Conservation (phyloP, 1,284 basidiomycete genomes). For the Peniophora sp. region DNA sequence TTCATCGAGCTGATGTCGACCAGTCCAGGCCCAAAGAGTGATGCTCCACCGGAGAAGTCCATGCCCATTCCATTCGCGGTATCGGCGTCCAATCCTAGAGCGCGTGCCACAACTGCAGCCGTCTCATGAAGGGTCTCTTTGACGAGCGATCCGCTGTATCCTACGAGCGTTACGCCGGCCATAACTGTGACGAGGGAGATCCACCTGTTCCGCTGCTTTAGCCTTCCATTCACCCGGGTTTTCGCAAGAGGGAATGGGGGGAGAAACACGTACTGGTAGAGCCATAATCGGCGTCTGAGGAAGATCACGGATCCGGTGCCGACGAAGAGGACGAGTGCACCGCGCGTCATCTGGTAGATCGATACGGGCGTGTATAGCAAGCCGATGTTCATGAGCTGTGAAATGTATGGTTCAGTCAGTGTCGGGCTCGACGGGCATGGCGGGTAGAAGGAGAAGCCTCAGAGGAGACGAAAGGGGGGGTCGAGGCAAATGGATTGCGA, state of each 20-base stretch:
- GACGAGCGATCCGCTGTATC: slow-evolving; percentile 83
- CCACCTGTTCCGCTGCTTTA: slow-evolving; percentile 54
- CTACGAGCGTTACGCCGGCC: slow-evolving; percentile 85
- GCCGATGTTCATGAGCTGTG: slow-evolving; percentile 88
- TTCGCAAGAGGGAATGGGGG: slow-evolving; percentile 6
- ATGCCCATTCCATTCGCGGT: too few species aligned
- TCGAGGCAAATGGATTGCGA: too few species aligned
- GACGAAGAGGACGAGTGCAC: slow-evolving; percentile 95
- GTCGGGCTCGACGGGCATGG: slow-evolving; percentile 7
- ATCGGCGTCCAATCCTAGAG: slow-evolving; percentile 4
- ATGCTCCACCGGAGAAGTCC: too few species aligned
- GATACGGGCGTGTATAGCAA: slow-evolving; percentile 94
- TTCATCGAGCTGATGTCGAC: too few species aligned
- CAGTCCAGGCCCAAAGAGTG: too few species aligned
- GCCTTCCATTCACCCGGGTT: not conserved
- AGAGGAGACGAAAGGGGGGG: not conserved
- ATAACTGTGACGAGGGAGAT: slow-evolving; percentile 87
- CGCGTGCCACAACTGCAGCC: slow-evolving; percentile 7
- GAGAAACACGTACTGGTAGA: slow-evolving; percentile 63
- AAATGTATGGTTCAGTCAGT: slow-evolving; percentile 8
- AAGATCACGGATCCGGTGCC: slow-evolving; percentile 90
- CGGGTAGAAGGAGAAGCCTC: not conserved
- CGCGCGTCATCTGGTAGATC: slow-evolving; percentile 97
- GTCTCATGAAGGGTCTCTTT: slow-evolving; percentile 59
- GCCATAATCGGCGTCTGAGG: slow-evolving; percentile 72